These are phyloP conservation scores for Russula sp. DNA, from an alignment of 768 basidiomycete species.

Conservation along the genomic window DNA sequence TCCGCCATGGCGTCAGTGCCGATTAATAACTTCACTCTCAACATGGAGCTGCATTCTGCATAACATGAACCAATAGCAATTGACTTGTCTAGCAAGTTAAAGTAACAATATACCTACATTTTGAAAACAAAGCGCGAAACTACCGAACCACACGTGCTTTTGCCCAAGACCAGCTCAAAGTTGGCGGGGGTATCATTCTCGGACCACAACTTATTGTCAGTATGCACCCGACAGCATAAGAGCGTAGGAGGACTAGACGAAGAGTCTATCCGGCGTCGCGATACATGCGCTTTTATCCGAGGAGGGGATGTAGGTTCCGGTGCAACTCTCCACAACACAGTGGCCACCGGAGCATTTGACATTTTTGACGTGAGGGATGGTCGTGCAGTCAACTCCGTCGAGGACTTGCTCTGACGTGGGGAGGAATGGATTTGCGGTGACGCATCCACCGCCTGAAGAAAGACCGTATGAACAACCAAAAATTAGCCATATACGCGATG, in stretches of 20 bases:
- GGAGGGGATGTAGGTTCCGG: background rate
- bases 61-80: background rate
- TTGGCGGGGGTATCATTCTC: background rate
- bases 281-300: background rate
- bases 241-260: background rate
- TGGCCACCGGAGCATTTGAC: constrained; percentile 13
- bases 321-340: constrained; percentile 5
- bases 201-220: background rate
- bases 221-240: too few species aligned
- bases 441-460: constrained; percentile 36
- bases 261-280: background rate
- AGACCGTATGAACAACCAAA: background rate
- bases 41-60: too few species aligned
- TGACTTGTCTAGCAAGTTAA: background rate
- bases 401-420: background rate
- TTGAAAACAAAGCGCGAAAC: background rate
- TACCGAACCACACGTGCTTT: background rate
- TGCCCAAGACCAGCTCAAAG: background rate
- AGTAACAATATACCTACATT: background rate
- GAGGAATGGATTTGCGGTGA: constrained; percentile 30
- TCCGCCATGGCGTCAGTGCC: too few species aligned
- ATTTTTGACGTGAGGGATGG: constrained; percentile 9
- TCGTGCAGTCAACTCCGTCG: constrained; percentile 19
- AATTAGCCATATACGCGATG: background rate
- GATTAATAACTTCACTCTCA: too few species aligned